Percentiles rank a stretch among this genome's conserved stretches.
Conservation (phyloP, 2,329 filamentous ascomycete genomes). For the Stenocarpella maydis region DNA sequence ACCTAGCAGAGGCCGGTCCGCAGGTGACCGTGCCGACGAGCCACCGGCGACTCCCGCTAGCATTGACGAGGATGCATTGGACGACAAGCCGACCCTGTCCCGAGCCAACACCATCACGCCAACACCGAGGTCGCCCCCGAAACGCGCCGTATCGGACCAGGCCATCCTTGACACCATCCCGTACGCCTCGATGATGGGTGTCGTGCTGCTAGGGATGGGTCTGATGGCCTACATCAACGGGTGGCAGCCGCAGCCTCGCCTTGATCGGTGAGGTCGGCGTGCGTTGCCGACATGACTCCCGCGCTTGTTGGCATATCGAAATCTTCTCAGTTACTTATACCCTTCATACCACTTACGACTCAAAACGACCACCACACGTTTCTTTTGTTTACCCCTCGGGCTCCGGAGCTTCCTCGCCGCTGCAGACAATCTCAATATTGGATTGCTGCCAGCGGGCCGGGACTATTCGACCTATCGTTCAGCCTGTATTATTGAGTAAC, state of each 20-base stretch:
- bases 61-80: conserved; percentile 40
- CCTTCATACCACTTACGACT: conserved; percentile 29
- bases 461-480: conserved; percentile 9
- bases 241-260: conserved; percentile 66
- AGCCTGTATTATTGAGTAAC: conserved; percentile 21
- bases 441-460: neutral
- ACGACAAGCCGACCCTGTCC: conserved; percentile 54
- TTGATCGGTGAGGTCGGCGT: conserved; percentile 43
- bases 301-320: conserved; percentile 4
- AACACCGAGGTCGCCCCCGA: conserved; percentile 49
- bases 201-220: conserved; percentile 82
- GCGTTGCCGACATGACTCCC: neutral
- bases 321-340: conserved; percentile 28
- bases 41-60: conserved; percentile 39
- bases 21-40: conserved; percentile 19
- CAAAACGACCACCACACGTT: conserved; percentile 19
- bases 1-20: conserved; percentile 36
- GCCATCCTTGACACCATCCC: conserved; percentile 68
- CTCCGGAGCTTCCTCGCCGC: neutral
- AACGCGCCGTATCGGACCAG: conserved; percentile 51
- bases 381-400: conserved; percentile 13
- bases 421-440: conserved; percentile 7
- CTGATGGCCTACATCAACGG: conserved; percentile 88
- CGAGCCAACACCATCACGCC: conserved; percentile 60
- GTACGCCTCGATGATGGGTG: conserved; percentile 83